Base-by-base conservation (phyloP, 805 yeast genomes). In the Zygosaccharomyces siamensis region DNA sequence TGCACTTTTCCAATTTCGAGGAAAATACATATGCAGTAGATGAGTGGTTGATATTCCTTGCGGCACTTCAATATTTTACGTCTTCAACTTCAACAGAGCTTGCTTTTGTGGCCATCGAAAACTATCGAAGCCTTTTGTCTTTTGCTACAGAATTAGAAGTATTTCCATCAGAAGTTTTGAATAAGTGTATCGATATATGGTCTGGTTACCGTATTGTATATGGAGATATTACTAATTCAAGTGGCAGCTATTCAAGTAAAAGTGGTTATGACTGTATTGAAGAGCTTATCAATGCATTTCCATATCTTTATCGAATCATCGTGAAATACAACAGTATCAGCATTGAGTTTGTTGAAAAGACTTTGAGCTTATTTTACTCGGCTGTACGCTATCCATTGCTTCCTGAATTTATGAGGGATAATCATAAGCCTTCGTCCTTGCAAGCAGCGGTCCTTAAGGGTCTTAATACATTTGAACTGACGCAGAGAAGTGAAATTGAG, bases 311-410 rank as follows among this genome's bases (percentile, higher is more conserved):
- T 54, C 48, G 52, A 1, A 60, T 81, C 21, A 56, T 70, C 55
- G 23, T 53, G 54, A 39, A 67, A 64, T 2, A 64, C 57, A 24
- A 61, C 66, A 38, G 68, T 69, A 18, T 58, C 54, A 24, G 66
- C 48, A 20, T 73, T 62, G 65, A 58, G 6, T 57, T 65, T 46
- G 70, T 80, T n/a, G 77, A 72, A 38, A 69, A 64, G 20, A 71
- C 85, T n/a, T 64, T 88, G 32, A 69, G 69, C n/a, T 67, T 82
- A 4, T 74, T 92, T 59, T 79, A 79, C 57, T 72, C 81, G 12
- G 80, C 89, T 49, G 79, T 86, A 0, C 70, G 86, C 36, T 89
- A 85, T 63, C 95, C 95, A 1, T 74, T 85, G 10, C 70, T 88
- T 32, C 85, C 89, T 7, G 79, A 72, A 27, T 73, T 72, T 53